A percentile compares a stretch with the other conserved stretches of the same genome.
Evolutionary conservation across 306 rosid species (phyloP).

Genomic region (Mucuna pruriens): DNA sequence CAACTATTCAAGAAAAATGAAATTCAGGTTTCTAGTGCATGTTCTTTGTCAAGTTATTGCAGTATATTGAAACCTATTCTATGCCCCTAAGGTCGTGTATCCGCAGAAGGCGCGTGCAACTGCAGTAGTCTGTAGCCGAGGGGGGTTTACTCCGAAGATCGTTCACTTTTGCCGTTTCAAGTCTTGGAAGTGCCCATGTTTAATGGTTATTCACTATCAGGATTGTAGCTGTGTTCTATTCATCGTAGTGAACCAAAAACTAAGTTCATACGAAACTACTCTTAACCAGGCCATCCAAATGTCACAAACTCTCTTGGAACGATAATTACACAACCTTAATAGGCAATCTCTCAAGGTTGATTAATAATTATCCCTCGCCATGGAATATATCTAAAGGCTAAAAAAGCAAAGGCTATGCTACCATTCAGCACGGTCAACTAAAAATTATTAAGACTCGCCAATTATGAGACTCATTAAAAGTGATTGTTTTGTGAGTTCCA

Average conservation of each 20-base stretch:
- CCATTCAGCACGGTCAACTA: not conserved
- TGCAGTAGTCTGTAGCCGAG: too few species aligned
- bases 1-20: too few species aligned
- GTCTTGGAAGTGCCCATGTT: too few species aligned
- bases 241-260: not conserved
- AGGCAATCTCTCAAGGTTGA: not conserved
- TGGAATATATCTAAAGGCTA: conserved; percentile 10
- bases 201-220: not conserved
- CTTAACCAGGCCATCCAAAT: not conserved
- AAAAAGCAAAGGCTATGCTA: not conserved
- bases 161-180: too few species aligned
- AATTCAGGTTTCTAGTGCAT: too few species aligned
- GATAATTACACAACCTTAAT: not conserved
- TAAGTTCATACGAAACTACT: not conserved
- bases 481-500: not conserved
- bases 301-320: too few species aligned
- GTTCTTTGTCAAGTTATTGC: too few species aligned
- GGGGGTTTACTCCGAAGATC: too few species aligned
- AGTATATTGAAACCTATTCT: too few species aligned
- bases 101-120: too few species aligned
- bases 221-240: not conserved
- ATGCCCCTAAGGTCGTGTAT: too few species aligned
- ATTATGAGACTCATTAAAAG: not conserved
- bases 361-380: not conserved
- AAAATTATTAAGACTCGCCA: not conserved